phyloP scores from a whole-genome alignment of 257 asterid genomes.

The Nicotiana benthamiana region DNA sequence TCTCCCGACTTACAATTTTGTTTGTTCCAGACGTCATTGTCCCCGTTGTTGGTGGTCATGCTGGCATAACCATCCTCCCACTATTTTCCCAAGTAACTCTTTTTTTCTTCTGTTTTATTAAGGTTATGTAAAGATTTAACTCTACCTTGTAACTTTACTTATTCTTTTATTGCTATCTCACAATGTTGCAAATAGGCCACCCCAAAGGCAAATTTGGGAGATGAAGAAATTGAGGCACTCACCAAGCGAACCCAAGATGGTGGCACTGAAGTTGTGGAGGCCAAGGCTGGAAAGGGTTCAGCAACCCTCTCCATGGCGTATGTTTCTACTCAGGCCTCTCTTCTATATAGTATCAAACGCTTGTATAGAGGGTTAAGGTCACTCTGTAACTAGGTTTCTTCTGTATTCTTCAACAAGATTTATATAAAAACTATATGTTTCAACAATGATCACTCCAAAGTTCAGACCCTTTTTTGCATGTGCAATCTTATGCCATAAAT shows the following conservation, averaged over 20 bases:
- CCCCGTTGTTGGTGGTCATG: conserved; percentile 31
- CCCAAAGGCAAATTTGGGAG: conserved; percentile 14
- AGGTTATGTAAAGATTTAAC: not conserved
- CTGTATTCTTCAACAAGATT: not conserved
- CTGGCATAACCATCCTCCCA: conserved; percentile 28
- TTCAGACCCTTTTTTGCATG: not conserved
- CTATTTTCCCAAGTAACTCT: conserved; percentile 23
- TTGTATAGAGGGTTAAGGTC: not conserved
- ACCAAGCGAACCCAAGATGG: conserved; percentile 28
- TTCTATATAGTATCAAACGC: not conserved
- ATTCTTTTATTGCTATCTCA: not conserved
- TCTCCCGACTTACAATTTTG: not conserved
- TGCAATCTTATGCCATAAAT: not conserved
- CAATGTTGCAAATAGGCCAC: conserved; percentile 13
- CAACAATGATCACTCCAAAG: not conserved
- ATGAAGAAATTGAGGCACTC: conserved; percentile 16
- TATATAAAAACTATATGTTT: not conserved
- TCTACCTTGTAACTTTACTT: not conserved
- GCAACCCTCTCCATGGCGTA: conserved; percentile 35
- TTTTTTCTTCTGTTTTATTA: not conserved
- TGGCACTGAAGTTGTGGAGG: conserved; percentile 31
- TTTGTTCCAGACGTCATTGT: conserved; percentile 21
- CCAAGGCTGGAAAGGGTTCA: conserved; percentile 33
- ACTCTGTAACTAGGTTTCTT: not conserved
- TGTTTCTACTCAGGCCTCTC: not conserved